Conservation (phyloP, 2,329 filamentous ascomycete genomes). For the Aspergillus awamori region DNA sequence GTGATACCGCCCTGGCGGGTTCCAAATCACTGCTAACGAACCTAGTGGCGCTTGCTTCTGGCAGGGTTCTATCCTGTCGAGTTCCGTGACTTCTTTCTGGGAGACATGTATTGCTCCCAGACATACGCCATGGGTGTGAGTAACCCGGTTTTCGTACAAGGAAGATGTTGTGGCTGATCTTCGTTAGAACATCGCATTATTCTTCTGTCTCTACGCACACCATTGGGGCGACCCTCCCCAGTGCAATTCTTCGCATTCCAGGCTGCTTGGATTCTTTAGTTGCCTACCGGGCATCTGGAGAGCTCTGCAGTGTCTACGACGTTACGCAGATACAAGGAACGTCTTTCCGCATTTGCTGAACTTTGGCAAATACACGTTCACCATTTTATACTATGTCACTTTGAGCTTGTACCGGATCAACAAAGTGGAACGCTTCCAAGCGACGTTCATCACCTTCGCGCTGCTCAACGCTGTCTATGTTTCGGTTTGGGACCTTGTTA, state of each 20-base stretch:
- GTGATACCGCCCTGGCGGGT: slow-evolving; percentile 35
- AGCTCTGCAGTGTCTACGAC: slow-evolving; percentile 83
- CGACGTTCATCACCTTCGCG: slow-evolving; percentile 78
- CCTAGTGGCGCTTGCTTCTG: slow-evolving; percentile 77
- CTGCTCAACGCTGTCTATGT: slow-evolving; percentile 81
- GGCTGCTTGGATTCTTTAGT: slow-evolving; percentile 81
- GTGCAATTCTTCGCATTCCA: slow-evolving; percentile 86
- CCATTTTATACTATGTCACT: slow-evolving; percentile 75
- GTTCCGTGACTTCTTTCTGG: slow-evolving; percentile 95
- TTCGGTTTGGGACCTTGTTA: slow-evolving; percentile 89
- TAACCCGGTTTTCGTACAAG: not conserved
- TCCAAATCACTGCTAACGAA: slow-evolving; percentile 18
- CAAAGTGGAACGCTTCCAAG: slow-evolving; percentile 58
- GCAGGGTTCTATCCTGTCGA: slow-evolving; percentile 91
- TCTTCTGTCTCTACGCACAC: slow-evolving; percentile 90
- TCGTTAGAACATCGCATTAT: slow-evolving; percentile 78
- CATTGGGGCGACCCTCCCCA: slow-evolving; percentile 71
- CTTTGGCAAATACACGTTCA: slow-evolving; percentile 85
- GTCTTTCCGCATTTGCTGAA: slow-evolving; percentile 92
- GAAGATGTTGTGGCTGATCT: slow-evolving; percentile 1
- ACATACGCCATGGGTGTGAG: slow-evolving; percentile 86
- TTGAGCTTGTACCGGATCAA: slow-evolving; percentile 83
- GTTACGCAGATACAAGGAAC: slow-evolving; percentile 83
- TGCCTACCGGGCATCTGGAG: slow-evolving; percentile 87
- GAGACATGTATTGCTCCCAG: slow-evolving; percentile 95